Evolutionary conservation across 495 filamentous ascomycete species (phyloP).

Genomic region (Chaetomidium leptoderma): DNA sequence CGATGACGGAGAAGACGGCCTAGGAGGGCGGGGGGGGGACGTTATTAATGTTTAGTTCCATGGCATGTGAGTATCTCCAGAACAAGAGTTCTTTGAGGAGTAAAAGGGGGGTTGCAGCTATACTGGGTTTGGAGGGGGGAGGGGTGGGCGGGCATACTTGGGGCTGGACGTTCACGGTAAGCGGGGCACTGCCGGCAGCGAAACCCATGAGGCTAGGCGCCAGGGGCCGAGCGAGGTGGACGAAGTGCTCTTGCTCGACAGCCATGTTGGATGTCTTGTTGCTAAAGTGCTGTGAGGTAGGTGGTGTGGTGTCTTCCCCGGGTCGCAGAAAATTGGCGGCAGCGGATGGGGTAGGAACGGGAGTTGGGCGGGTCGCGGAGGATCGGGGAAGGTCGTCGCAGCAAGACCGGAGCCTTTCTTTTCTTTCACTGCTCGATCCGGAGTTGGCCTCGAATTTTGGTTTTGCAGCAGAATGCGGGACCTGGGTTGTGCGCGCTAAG

Average conservation of each 20-base stretch:
- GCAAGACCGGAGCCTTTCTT: slow-evolving; percentile 15
- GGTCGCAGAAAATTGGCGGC: slow-evolving; percentile 24
- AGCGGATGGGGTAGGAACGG: slow-evolving; percentile 19
- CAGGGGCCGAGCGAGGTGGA: slow-evolving; percentile 90
- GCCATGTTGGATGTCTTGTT: slow-evolving; percentile 60
- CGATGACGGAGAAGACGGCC: slow-evolving; percentile 95
- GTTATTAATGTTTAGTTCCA: neutral
- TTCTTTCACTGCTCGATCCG: slow-evolving; percentile 16
- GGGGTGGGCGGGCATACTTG: slow-evolving; percentile 59
- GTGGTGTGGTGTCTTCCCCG: slow-evolving; percentile 12
- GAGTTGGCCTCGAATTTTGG: slow-evolving; percentile 33
- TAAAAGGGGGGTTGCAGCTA: no score
- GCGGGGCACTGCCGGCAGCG: slow-evolving; percentile 75
- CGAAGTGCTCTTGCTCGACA: slow-evolving; percentile 69
- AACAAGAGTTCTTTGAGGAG: no score
- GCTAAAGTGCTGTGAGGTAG: slow-evolving; percentile 18
- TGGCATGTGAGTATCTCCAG: no score
- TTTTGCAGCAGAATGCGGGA: slow-evolving; percentile 35
- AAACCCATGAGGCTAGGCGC: slow-evolving; percentile 72
- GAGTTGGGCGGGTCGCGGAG: slow-evolving; percentile 21
- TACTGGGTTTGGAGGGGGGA: neutral
- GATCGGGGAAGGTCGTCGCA: slow-evolving; percentile 22
- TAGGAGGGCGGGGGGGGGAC: slow-evolving; percentile 31
- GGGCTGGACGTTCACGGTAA: slow-evolving; percentile 90
- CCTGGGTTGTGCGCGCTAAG: slow-evolving; percentile 40